Evolutionary conservation across 805 yeast species (phyloP), one percentile per base, ranked within the genome.

Genomic region (Myxozyma vanderwaltii): DNA sequence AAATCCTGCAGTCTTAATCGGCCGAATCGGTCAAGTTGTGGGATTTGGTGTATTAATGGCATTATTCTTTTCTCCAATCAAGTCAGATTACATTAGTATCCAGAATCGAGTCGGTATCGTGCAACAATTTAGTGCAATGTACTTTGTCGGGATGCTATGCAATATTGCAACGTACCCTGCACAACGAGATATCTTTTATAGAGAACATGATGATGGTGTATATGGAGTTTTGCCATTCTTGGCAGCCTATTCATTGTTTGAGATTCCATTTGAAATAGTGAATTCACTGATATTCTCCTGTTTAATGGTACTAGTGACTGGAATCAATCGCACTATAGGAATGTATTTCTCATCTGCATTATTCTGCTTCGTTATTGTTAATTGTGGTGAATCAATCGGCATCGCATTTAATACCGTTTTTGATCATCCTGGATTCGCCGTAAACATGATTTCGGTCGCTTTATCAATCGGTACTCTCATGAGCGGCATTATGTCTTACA

Each of bases 361-460:
- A 63, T 77, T 82, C 27, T 66, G 84, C 0, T 75, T 83, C 57
- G 74, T 81, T 26, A 79, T 84, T 24, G 80, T 85, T 17, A 83
- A 85, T 63, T 84, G 91, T 61, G 96, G 96, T 36, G 96, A 90
- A 70, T 85, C 92, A 5, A 75, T 90, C 33, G 97, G 96, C 0
- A 87, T 90, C 5, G 79, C 88, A 51, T 86, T 90, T 58, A 89
- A 88, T 68, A 85, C 91, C 3, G 66, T 86, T 0, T 85, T 90
- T 67, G 74, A 77, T 49, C 90, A 89, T 67, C 81, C 89, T 33
- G 96, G 96, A 0, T 82, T 89, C 68, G 95, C 94, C 0, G 84
- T 88, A 17, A 88, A 87, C 69, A 73, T 88, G 2, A 83, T 90
- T 36, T 81, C 91, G 0, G 79, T 84, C 7, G 70, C 87, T 29